A percentile compares a stretch with the other conserved stretches of the same genome.
Conservation (phyloP, 1,139 yeast genomes). For the Groenewaldozyma sp. region DNA sequence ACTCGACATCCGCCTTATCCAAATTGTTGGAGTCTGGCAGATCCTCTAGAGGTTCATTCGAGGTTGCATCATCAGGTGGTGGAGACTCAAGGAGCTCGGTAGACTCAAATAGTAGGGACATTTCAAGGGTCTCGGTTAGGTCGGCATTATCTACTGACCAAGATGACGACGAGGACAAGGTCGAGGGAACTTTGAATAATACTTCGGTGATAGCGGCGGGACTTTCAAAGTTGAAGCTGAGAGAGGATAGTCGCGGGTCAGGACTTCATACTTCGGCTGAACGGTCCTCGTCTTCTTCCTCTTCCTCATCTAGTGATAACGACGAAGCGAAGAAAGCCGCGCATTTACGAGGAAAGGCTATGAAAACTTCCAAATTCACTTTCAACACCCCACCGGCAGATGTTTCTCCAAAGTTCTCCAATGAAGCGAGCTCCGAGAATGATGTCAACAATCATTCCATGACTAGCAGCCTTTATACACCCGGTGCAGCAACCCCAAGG, state of each 20-base stretch:
- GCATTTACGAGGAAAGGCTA: too few species aligned
- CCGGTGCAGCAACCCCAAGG: conserved; percentile 2
- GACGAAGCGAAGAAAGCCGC: too few species aligned
- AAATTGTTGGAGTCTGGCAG: conserved; percentile 1
- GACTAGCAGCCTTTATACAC: neutral
- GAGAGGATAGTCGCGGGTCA: too few species aligned
- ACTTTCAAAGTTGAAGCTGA: too few species aligned
- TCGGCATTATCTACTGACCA: conserved; percentile 1
- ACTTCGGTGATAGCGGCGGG: neutral
- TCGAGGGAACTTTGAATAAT: neutral
- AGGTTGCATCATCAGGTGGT: neutral
- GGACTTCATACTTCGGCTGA: too few species aligned
- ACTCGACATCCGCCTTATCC: neutral
- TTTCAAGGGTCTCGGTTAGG: neutral
- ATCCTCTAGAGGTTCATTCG: too few species aligned
- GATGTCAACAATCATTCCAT: neutral
- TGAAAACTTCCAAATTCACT: too few species aligned
- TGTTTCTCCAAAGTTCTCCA: too few species aligned
- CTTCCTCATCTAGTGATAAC: too few species aligned
- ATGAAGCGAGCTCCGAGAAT: too few species aligned
- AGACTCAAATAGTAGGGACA: neutral
- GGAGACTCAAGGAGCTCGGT: neutral
- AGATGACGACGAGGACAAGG: neutral
- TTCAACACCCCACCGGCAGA: too few species aligned
- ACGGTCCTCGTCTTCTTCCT: too few species aligned